Percentiles rank a stretch among this genome's conserved stretches.
These are phyloP conservation scores for Westerdykella sp. DNA, from an alignment of 2,329 filamentous ascomycete species.

Conservation along the genomic window DNA sequence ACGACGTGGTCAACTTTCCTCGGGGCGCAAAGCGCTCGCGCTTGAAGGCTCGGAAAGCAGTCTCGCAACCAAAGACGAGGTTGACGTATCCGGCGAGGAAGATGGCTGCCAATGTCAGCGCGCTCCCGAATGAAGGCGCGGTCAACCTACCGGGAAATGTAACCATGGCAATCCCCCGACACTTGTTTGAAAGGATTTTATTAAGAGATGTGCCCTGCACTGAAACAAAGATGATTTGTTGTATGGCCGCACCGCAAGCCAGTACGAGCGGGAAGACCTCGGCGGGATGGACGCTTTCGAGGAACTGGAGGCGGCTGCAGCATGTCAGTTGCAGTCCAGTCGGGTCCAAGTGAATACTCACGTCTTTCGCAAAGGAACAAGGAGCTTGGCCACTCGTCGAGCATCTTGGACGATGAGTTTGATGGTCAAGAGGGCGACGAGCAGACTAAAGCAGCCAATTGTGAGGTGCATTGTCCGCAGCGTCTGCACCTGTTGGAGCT, in stretches of 20 bases:
- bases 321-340: background rate
- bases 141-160: slow-evolving; percentile 33
- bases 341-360: slow-evolving; percentile 11
- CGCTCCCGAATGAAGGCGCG: background rate
- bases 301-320: slow-evolving; percentile 29
- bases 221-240: slow-evolving; percentile 35
- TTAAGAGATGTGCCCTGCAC: slow-evolving; percentile 35
- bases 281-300: slow-evolving; percentile 35
- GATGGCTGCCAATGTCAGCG: slow-evolving; percentile 45
- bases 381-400: slow-evolving; percentile 29
- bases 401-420: slow-evolving; percentile 35
- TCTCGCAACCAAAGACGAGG: slow-evolving; percentile 59
- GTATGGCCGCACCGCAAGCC: slow-evolving; percentile 32
- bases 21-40: slow-evolving; percentile 53
- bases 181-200: slow-evolving; percentile 33
- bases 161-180: slow-evolving; percentile 32
- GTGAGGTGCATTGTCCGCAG: slow-evolving; percentile 37
- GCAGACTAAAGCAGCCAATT: slow-evolving; percentile 35
- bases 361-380: slow-evolving; percentile 28
- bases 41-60: slow-evolving; percentile 51
- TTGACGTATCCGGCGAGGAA: slow-evolving; percentile 63
- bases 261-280: slow-evolving; percentile 38
- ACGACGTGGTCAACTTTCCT: slow-evolving; percentile 54
- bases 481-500: slow-evolving; percentile 34
- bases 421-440: slow-evolving; percentile 31